Evolutionary conservation across 352 stramenopile genomes (phyloP).

Genomic region (Phytophthora boehmeriae): DNA sequence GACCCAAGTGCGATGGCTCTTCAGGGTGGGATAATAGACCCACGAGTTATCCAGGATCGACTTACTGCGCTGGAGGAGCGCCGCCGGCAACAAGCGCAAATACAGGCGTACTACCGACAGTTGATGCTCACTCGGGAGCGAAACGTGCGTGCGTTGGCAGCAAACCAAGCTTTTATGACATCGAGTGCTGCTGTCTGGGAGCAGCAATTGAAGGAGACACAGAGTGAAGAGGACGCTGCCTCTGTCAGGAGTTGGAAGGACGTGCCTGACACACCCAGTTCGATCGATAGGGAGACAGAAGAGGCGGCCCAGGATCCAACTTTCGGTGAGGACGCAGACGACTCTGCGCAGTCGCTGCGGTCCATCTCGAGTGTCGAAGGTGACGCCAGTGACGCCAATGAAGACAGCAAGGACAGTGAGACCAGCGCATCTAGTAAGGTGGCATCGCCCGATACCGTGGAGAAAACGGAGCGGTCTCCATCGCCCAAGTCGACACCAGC

Average conservation of each 20-base stretch:
- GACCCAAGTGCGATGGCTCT: constrained; percentile 29
- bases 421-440: constrained; percentile 18
- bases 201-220: constrained; percentile 36
- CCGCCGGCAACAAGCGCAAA: constrained; percentile 52
- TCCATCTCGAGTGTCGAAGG: constrained; percentile 18
- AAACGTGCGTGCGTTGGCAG: constrained; percentile 58
- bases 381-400: constrained; percentile 14
- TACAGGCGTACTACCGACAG: constrained; percentile 65
- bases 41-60: constrained; percentile 64
- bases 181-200: constrained; percentile 50
- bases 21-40: constrained; percentile 60
- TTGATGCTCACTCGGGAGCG: constrained; percentile 49
- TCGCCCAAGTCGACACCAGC: constrained; percentile 15
- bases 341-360: background rate
- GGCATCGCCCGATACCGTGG: constrained; percentile 23
- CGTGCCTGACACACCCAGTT: constrained; percentile 11
- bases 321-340: background rate
- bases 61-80: constrained; percentile 59
- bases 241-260: constrained; percentile 40
- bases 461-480: constrained; percentile 16
- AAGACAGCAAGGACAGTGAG: constrained; percentile 22
- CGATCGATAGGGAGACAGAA: constrained; percentile 14
- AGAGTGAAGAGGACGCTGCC: constrained; percentile 27
- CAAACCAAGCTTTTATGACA: constrained; percentile 50
- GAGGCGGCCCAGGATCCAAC: constrained; percentile 7